Evolutionary conservation across 129 eudicot genomes (phyloP), one percentile per base, ranked within the genome.

Genomic region (Chrysanthemum lavandulifolium): DNA sequence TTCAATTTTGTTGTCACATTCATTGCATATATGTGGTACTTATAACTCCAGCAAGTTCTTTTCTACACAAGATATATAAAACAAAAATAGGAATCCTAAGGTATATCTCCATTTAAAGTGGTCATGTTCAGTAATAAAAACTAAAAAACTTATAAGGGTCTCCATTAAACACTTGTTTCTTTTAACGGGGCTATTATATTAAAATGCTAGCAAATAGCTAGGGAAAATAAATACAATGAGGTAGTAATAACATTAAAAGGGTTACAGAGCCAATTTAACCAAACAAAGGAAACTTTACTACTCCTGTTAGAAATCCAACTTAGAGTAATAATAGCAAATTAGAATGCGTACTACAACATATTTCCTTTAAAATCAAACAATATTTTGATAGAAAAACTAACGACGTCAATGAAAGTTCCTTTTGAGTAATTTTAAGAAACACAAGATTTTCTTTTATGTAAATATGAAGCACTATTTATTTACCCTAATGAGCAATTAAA

Each of bases 1-100:
- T 72, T 78, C 78, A 78, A 6, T 66, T 64, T 78, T 78, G 61
- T 78, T 65, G 54, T 65, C 68, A 78, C 82, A 78, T 78, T 78
- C 73, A 78, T 78, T 78, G 73, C 82, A 71, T 71, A 78, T 78
- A 70, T 78, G 40, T 61, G 59, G 72, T 77, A 71, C 73, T 63
- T 64, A 3, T 64, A 67, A 71, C 82, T 71, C 64, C 71, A 40
- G 27, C 54, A 40, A 47, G 55, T 62, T 62, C 62, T 53, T 62
- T 61, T 62, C 21, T 53, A 70, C 71, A 14, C 47, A 61, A 61
- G 51, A 71, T 63, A 61, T 77, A 71, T 52, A 72, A 78, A 71
- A 78, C 78, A 78, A 78, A 78, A 71, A 21, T 11, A 48, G 53
- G 48, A 78, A 64, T 56, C 64, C 76, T 15, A 19, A 36, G 10